A percentile compares a stretch with the other conserved stretches of the same genome.
Evolutionary conservation across 768 basidiomycete genomes (phyloP).

Genomic region (Podaxis sp.): DNA sequence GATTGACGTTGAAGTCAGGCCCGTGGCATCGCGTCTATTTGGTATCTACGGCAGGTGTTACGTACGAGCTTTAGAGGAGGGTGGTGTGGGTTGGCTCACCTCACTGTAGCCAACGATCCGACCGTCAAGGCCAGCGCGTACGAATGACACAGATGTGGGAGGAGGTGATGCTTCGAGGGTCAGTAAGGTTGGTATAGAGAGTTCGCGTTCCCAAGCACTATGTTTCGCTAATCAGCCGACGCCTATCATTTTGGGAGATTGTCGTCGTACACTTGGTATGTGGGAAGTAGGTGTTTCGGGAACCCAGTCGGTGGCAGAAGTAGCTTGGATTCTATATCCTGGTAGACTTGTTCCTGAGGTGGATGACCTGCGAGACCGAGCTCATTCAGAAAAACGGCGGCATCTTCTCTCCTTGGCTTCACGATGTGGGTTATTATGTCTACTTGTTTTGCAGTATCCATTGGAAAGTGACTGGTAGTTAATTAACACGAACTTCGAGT

Average conservation of each 20-base stretch:
- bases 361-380: slow-evolving; percentile 60
- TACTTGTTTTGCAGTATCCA: slow-evolving; percentile 31
- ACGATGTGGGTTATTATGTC: slow-evolving; percentile 47
- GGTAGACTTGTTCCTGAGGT: slow-evolving; percentile 56
- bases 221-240: slow-evolving; percentile 16
- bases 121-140: slow-evolving; percentile 78
- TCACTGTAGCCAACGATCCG: slow-evolving; percentile 80
- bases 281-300: slow-evolving; percentile 70
- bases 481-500: not conserved
- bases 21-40: slow-evolving; percentile 56
- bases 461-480: slow-evolving; percentile 14
- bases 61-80: not conserved
- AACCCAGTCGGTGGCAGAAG: slow-evolving; percentile 66
- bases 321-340: slow-evolving; percentile 72
- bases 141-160: slow-evolving; percentile 69
- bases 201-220: slow-evolving; percentile 71
- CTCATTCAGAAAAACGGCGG: slow-evolving; percentile 43
- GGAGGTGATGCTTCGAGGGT: slow-evolving; percentile 66
- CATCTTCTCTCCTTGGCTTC: slow-evolving; percentile 38
- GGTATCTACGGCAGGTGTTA: slow-evolving; percentile 42
- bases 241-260: slow-evolving; percentile 8
- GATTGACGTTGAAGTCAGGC: slow-evolving; percentile 82
- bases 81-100: slow-evolving; percentile 36
- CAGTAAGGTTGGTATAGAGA: slow-evolving; percentile 64
- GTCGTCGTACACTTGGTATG: slow-evolving; percentile 75